phyloP scores from a whole-genome alignment of 345 rosid species.

The Eucalyptus decipiens region DNA sequence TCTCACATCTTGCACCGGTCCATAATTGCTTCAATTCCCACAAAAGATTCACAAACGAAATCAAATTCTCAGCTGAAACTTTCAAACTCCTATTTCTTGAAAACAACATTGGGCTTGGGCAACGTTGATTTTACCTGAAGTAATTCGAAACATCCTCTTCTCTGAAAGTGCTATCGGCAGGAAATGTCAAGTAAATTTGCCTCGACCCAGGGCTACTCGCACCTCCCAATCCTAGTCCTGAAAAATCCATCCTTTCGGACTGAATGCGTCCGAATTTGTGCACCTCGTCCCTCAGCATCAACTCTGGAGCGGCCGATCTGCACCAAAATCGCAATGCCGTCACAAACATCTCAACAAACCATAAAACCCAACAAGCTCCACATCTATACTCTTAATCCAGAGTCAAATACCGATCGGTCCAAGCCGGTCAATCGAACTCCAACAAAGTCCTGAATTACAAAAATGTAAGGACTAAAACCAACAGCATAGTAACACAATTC shows the following conservation, averaged over 20 bases:
- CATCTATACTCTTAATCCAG: not conserved
- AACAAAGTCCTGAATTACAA: not conserved
- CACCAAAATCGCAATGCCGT: slow-evolving; percentile 5
- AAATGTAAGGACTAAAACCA: not conserved
- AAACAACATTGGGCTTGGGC: not conserved
- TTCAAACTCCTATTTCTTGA: not conserved
- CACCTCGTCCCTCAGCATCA: slow-evolving; percentile 55
- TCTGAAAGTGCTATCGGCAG: slow-evolving; percentile 68
- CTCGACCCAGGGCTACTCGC: slow-evolving; percentile 45
- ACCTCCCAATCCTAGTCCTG: slow-evolving; percentile 33
- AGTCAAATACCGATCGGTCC: not conserved
- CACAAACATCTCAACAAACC: not conserved
- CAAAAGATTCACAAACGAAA: not conserved
- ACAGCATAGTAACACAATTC: not conserved
- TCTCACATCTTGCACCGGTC: slow-evolving; percentile 74
- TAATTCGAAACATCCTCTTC: slow-evolving; percentile 84
- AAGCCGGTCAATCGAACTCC: not conserved
- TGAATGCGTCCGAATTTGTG: slow-evolving; percentile 41
- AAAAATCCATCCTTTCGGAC: slow-evolving; percentile 45
- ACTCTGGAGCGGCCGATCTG: slow-evolving; percentile 42
- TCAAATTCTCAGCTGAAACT: not conserved
- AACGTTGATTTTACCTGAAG: slow-evolving; percentile 31
- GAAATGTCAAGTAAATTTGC: slow-evolving; percentile 81
- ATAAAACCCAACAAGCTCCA: not conserved
- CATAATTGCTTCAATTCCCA: slow-evolving; percentile 27